phyloP scores from a whole-genome alignment of 129 eudicot genomes.

The Artemisia tridentata region DNA sequence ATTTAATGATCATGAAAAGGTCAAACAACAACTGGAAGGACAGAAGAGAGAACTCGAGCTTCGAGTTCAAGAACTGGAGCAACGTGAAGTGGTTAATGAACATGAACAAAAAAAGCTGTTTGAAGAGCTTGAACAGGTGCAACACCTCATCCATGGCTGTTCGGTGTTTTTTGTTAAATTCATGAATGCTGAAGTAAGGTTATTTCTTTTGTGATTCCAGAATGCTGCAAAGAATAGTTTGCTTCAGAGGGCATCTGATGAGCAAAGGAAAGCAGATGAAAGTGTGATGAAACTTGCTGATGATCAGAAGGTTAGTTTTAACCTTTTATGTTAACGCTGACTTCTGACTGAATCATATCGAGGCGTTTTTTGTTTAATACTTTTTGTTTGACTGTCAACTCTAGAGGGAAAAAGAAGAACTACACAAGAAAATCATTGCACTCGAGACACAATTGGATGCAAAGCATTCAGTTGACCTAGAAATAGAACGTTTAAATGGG shows the following conservation, averaged over 20 bases:
- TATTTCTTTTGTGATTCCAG: slow-evolving; percentile 32
- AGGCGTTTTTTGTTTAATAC: not conserved
- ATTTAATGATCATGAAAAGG: slow-evolving; percentile 67
- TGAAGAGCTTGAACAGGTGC: slow-evolving; percentile 81
- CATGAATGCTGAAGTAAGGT: not conserved
- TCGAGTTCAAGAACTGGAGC: slow-evolving; percentile 60
- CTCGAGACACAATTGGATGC: slow-evolving; percentile 61
- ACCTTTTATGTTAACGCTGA: not conserved
- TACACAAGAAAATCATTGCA: slow-evolving; percentile 46
- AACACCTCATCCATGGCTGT: slow-evolving; percentile 3
- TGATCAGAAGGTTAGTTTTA: slow-evolving; percentile 61
- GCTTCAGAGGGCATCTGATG: slow-evolving; percentile 38
- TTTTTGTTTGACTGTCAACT: slow-evolving; percentile 7
- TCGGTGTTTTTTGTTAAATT: not conserved
- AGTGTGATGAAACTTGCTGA: slow-evolving; percentile 74
- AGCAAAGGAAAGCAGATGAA: slow-evolving; percentile 73
- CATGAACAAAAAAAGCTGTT: slow-evolving; percentile 57
- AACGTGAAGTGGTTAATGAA: slow-evolving; percentile 77
- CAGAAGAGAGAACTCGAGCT: slow-evolving; percentile 64
- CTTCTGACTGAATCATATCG: no score
- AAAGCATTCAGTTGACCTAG: slow-evolving; percentile 65
- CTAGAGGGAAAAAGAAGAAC: slow-evolving; percentile 69
- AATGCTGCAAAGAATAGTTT: slow-evolving; percentile 60
- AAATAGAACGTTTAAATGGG: slow-evolving; percentile 60
- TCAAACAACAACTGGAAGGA: slow-evolving; percentile 56